Conservation (phyloP, 345 rosid genomes). For the Syzygium oleosum region DNA sequence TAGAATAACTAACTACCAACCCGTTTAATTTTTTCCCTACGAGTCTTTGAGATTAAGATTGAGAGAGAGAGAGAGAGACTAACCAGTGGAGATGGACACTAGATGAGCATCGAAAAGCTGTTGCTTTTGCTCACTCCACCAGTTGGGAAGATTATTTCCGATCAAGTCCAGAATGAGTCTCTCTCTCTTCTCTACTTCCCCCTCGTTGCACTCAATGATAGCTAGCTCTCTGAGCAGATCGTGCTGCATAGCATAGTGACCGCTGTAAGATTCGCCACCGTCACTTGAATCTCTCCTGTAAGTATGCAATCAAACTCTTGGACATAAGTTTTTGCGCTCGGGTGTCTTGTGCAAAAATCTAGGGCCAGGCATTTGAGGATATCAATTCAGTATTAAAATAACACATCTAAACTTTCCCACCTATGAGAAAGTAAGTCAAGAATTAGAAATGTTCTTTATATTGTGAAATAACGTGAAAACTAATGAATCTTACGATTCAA, state of each 20-base stretch:
- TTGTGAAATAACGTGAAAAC: too few species aligned
- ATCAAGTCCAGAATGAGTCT: constrained; percentile 26
- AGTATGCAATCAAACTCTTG: not conserved
- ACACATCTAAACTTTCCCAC: not conserved
- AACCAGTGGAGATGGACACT: constrained; percentile 43
- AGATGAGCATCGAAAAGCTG: constrained; percentile 15
- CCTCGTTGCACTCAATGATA: constrained; percentile 15
- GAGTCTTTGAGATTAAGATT: not conserved
- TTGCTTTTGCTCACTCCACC: constrained; percentile 24
- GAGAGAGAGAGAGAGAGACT: not conserved
- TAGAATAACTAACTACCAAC: not conserved
- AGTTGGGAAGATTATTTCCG: constrained; percentile 25
- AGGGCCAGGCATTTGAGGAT: not conserved
- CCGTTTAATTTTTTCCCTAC: not conserved
- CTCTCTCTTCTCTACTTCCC: constrained; percentile 10
- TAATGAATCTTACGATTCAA: too few species aligned
- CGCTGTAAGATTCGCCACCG: constrained; percentile 12
- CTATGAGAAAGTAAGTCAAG: not conserved
- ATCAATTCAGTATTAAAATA: not conserved
- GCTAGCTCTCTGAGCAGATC: constrained; percentile 39
- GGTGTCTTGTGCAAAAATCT: not conserved
- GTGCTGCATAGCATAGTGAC: constrained; percentile 29
- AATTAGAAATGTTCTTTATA: not conserved
- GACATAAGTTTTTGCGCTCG: not conserved
- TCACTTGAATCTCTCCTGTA: constrained; percentile 28